phyloP scores from a whole-genome alignment of 306 rosid genomes.

The Cicer yamashitae region DNA sequence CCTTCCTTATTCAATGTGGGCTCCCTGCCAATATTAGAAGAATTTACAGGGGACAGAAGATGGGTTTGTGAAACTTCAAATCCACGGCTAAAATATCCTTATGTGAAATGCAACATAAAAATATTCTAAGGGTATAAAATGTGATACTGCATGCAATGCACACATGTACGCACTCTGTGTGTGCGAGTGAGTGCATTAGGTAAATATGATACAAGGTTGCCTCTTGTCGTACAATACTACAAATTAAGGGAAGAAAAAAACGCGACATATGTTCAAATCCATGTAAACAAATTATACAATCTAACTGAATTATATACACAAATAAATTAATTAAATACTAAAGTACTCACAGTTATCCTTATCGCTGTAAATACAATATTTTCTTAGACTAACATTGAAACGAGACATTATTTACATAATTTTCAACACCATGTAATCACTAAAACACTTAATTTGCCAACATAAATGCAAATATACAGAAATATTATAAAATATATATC shows the following conservation, averaged over 20 bases:
- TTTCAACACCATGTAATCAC: conserved; percentile 10
- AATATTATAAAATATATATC: conserved; percentile 22
- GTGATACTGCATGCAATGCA: not conserved
- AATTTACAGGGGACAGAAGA: not conserved
- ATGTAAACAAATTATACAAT: not conserved
- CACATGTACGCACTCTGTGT: not conserved
- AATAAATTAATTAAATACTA: not conserved
- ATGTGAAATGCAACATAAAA: not conserved
- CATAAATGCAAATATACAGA: conserved; percentile 17
- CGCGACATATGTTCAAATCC: not conserved
- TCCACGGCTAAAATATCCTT: not conserved
- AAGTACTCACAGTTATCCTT: not conserved
- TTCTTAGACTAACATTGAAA: not conserved
- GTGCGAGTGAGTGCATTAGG: not conserved
- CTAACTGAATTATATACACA: not conserved
- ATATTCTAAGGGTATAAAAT: not conserved
- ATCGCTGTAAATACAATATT: not conserved
- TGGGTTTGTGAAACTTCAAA: not conserved
- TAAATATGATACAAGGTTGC: not conserved
- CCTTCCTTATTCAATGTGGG: not conserved
- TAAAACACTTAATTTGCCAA: conserved; percentile 9
- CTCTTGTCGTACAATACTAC: not conserved
- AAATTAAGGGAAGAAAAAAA: not conserved
- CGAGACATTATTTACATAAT: not conserved
- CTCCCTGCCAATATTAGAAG: not conserved